These are phyloP conservation scores for Myriosclerotinia scirpicola DNA, from an alignment of 2,329 filamentous ascomycete genomes.

Conservation along the genomic window DNA sequence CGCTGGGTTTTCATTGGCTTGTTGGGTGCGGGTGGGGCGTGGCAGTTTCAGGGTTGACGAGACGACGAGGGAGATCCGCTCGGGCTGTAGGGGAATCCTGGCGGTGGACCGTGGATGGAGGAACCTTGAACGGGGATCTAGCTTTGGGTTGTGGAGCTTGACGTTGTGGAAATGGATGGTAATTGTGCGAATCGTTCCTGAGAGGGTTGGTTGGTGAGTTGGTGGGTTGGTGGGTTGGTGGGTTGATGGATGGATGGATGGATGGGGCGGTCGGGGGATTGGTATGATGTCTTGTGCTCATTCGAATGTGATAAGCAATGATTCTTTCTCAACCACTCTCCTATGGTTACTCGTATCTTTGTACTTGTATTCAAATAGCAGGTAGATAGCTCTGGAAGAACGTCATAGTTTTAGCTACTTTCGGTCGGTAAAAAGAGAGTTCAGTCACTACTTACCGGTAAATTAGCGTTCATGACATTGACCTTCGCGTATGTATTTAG, in stretches of 20 bases:
- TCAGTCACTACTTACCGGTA: neutral
- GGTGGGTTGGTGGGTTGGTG: no score
- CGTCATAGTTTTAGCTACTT: neutral
- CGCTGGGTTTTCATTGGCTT: constrained; percentile 1
- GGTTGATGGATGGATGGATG: neutral
- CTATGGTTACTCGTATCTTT: neutral
- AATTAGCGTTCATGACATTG: neutral
- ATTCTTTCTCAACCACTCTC: no score
- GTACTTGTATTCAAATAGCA: neutral
- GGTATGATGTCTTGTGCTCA: neutral
- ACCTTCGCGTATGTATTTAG: neutral
- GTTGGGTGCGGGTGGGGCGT: neutral
- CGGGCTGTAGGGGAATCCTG: constrained; percentile 1
- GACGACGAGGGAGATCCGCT: constrained; percentile 1
- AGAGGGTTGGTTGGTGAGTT: no score
- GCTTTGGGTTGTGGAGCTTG: constrained; percentile 1
- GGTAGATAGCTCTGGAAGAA: neutral
- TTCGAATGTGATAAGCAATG: neutral
- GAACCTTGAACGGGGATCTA: constrained; percentile 6
- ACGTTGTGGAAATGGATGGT: constrained; percentile 7
- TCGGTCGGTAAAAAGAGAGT: neutral
- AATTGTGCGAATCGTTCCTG: neutral
- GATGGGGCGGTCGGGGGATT: no score
- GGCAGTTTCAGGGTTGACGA: constrained; percentile 13
- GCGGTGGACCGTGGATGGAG: neutral